Evolutionary conservation across 139 green algal species (phyloP), one percentile per base, ranked within the genome.

Genomic region (Limnomonas spitsbergensis): DNA sequence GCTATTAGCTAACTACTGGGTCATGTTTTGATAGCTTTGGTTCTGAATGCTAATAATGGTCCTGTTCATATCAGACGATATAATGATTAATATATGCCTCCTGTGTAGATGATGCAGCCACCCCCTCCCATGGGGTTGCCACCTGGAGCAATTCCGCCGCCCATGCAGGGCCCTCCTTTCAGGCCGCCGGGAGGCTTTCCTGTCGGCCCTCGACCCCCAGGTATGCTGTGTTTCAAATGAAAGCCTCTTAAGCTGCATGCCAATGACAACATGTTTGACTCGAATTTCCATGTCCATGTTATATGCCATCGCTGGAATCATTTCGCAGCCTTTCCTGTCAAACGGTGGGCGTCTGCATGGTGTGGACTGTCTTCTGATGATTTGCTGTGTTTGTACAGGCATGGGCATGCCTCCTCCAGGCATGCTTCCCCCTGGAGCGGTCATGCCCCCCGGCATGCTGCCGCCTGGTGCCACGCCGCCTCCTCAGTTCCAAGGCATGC

Each of bases 401-500:
- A 71, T 71, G 61, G 61, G 61, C 61, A 71, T 71, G 61, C 67
- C 67, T 7, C 67, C 67, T 20, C 9, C 67, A 53, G 29, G 9
- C 67, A 4, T 36, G 61, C 37, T 56, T 29, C 71, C 39, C 31
- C 71, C 39, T 39, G 71, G 71, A 31, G 37, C 39, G 6, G 26
- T 34, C n/a, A 38, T 39, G 14, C 71, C 71, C n/a, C 71, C 71
- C 66, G 71, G 71, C 29, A 31, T 37, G 9, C 32, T 53, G 27
- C 29, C 47, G 24, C 73, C 53, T 14, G 54, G 37, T 34, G 37
- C 29, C 27, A 4, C 36, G 2, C 67, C 39, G n/a, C n/a, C n/a
- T n/a, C n/a, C n/a, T n/a, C 76, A 39, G 9, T 53, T 42, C 39
- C n/a, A 35, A 26, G 75, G 72, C 52, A 68, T 38, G 78, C 84